Conservation (phyloP, 1,139 yeast species). For the Pichia sp. region DNA sequence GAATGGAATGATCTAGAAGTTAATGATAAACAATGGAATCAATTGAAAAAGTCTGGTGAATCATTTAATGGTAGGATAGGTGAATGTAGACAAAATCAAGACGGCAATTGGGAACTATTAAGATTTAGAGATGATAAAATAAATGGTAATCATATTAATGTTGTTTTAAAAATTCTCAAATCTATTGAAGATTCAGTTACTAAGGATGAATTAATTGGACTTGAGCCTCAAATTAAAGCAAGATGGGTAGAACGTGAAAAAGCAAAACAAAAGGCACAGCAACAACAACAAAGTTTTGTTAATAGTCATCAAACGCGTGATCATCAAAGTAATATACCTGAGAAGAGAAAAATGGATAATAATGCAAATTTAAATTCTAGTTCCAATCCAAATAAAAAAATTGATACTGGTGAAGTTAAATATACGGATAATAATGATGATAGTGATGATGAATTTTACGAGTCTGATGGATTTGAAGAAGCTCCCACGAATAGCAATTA, state of each 20-base stretch:
- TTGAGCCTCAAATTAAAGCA: constrained; percentile 38
- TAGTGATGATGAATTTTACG: constrained; percentile 27
- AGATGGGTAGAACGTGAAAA: constrained; percentile 44
- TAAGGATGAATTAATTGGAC: constrained; percentile 61
- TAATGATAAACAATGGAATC: constrained; percentile 75
- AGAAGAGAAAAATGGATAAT: constrained; percentile 12
- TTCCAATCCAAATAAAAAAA: constrained; percentile 2
- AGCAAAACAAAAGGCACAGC: constrained; percentile 15
- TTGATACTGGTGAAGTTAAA: constrained; percentile 3
- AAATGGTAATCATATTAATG: constrained; percentile 77
- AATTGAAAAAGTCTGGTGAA: constrained; percentile 58
- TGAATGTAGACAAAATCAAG: constrained; percentile 58
- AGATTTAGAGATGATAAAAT: constrained; percentile 90
- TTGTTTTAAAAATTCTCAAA: constrained; percentile 73
- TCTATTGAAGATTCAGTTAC: constrained; percentile 84
- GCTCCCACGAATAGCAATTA: constrained; percentile 25
- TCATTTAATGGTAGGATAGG: constrained; percentile 89
- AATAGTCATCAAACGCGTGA: neutral
- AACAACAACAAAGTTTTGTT: constrained; percentile 18
- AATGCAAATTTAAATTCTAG: neutral
- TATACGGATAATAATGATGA: constrained; percentile 3
- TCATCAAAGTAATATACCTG: neutral
- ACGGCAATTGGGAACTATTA: constrained; percentile 73
- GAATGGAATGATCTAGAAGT: constrained; percentile 61
- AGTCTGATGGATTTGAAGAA: constrained; percentile 33